Base-by-base conservation (phyloP, 2,329 filamentous ascomycete genomes). In the Penicillium sp. region DNA sequence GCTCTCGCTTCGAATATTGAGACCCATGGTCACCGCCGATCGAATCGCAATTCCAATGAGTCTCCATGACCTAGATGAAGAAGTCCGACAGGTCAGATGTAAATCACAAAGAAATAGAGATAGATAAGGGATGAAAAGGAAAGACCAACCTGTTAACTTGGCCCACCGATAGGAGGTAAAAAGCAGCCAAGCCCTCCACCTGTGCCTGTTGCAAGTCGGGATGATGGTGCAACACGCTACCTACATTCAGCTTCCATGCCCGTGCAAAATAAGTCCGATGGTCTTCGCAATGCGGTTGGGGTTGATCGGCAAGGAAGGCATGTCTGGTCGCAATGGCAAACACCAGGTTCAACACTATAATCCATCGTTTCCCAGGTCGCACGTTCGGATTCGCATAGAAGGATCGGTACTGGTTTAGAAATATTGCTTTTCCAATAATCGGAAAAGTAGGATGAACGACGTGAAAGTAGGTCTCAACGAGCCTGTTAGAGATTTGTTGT, bases 151-250 rank as follows among this genome's bases (percentile, higher is more conserved):
- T 67, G 52, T 80, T 79, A n/a, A 77, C 68, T 61, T 80, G 77
- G 6, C 73, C 72, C 33, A 68, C 69, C 21, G 72, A 69, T 47
- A 78, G 48, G 6, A 79, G 67, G 57, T 78, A 78, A 38, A 78
- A 76, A 13, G 75, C 71, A 40, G 71, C 70, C 40, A 79, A 60
- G 1, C 74, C 74, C 50, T 77, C 70, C 8, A 79, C 69, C 59
- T 80, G 77, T 27, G 78, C 74, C 56, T 78, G 75, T 59, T 78
- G 75, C 37, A 79, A 63, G 58, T 78, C 75, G 6, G 75, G 74
- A 53, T 76, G 73, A 46, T 75, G 71, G 43, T 77, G 62, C 29
- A 79, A 56, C 1, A 71, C 67, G 15, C 68, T 67, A 27, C 71
- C 71, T 53, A 77, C 68, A 50, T 71, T 71, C 6, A 79, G 65